These are phyloP conservation scores for Tritrichomonas foetus DNA, from an alignment of 208 protist genomes.

Conservation along the genomic window DNA sequence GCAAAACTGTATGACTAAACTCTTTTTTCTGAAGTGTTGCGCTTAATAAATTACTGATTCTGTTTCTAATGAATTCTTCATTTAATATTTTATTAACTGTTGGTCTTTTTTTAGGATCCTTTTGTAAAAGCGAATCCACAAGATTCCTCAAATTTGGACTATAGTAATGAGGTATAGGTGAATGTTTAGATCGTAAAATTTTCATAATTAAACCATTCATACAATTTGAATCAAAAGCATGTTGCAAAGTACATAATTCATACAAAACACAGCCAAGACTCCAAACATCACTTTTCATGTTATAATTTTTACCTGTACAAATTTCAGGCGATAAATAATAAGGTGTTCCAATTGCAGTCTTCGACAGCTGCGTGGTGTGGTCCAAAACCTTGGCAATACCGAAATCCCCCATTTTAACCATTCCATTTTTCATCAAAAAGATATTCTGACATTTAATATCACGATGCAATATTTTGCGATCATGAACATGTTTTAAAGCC, in stretches of 20 bases:
- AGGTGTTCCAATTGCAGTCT: background rate
- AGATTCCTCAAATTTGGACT: background rate
- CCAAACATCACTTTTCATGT: constrained; percentile 37
- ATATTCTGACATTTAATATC: constrained; percentile 50
- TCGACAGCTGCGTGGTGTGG: background rate
- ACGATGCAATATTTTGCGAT: constrained; percentile 61
- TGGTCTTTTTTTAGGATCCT: background rate
- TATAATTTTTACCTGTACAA: constrained; percentile 27
- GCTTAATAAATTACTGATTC: background rate
- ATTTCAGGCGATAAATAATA: constrained; percentile 45
- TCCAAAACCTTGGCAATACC: background rate
- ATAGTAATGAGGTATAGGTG: background rate
- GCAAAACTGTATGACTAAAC: background rate
- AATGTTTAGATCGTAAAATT: background rate
- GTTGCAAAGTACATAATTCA: background rate
- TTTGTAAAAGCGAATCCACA: background rate
- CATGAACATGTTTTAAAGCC: constrained; percentile 61
- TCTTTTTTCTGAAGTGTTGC: background rate
- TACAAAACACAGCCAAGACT: constrained; percentile 12
- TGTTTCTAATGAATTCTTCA: background rate
- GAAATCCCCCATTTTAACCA: background rate
- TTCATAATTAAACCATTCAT: background rate
- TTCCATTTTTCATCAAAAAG: background rate
- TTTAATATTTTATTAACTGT: background rate
- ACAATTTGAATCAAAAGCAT: background rate